These are phyloP conservation scores for Saccharomycopsis hybrid DNA, from an alignment of 1,139 yeast species.

Conservation along the genomic window DNA sequence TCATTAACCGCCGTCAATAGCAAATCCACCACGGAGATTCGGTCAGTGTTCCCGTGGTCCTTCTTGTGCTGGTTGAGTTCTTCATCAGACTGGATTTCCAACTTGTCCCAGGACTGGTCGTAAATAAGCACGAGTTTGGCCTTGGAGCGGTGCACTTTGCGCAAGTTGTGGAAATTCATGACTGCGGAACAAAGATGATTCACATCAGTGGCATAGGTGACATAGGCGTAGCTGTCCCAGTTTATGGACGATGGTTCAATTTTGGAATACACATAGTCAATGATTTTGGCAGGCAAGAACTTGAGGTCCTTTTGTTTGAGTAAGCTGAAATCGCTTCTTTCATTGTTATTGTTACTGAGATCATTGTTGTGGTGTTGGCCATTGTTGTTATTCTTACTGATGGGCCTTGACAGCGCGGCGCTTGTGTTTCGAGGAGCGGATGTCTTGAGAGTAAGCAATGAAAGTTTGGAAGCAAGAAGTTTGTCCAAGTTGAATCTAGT, in stretches of 20 bases:
- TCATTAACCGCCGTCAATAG: conserved; percentile 1
- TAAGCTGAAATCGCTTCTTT: too few relatives aligned
- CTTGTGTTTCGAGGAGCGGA: too few relatives aligned
- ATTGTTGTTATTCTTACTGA: background rate
- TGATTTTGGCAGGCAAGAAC: too few relatives aligned
- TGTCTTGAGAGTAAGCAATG: too few relatives aligned
- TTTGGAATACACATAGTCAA: background rate
- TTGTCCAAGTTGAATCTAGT: too few relatives aligned
- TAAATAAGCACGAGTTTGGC: conserved; percentile 27
- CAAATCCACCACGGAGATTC: conserved; percentile 7
- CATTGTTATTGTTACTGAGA: too few relatives aligned
- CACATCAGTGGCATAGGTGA: conserved; percentile 39
- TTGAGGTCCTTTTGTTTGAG: too few relatives aligned
- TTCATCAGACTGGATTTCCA: conserved; percentile 3
- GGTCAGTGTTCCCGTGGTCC: background rate
- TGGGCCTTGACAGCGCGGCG: too few relatives aligned
- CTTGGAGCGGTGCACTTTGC: conserved; percentile 14
- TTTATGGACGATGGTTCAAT: conserved; percentile 23
- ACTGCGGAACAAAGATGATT: conserved; percentile 39
- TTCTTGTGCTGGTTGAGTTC: conserved; percentile 4
- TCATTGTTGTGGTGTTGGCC: background rate
- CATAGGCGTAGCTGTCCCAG: conserved; percentile 38
- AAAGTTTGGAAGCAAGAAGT: too few relatives aligned
- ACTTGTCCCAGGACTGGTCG: conserved; percentile 6
- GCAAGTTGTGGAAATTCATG: conserved; percentile 30